Base-by-base conservation (phyloP, 2,329 filamentous ascomycete genomes). In the Fusarium sp. region DNA sequence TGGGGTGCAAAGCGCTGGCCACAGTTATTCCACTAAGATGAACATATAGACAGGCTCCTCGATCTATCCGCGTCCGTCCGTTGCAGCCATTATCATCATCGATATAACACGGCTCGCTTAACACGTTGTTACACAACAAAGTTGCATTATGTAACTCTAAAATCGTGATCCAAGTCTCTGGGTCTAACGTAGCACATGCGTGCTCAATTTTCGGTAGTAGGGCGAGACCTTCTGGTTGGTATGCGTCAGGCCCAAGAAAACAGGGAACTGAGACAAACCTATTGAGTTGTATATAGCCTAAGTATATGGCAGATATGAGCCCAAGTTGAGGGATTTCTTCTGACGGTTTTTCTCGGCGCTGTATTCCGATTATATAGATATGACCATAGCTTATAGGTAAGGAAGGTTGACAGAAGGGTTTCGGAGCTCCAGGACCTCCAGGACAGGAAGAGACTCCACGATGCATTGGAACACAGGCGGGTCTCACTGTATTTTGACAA, bases 121-220 rank as follows among this genome's bases (percentile, higher is more conserved):
- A 54, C 40, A 46, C 42, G 48, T 34, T 40, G 55, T 58, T 66
- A 51, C 66, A 66, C 61, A 21, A 50, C 25, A 51, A 46, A 56
- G 66, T 66, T n/a, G 61, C 66, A 66, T 69, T 46, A 53, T 45
- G 32, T 34, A 65, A 69, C 61, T 53, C 42, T 54, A 48, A 30
- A 63, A 69, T 62, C 60, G 60, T 55, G 51, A 53, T 62, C 37
- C 43, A 42, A 37, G 55, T 27, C 21, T 41, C 20, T 34, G 32
- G 42, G 55, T 66, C 23, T 37, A 47, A 51, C 28, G 23, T 47
- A 55, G 55, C 18, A 66, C 49, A 41, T 43, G 41, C 41, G 41
- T 18, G 34, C 50, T 49, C 61, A 67, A 42, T 56, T 42, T 25
- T 55, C 20, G 34, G 32, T 59, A 47, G 40, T 46, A n/a, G 61